Evolutionary conservation across 1,139 yeast genomes (phyloP).

Genomic region (Geotrichum histeridarum): DNA sequence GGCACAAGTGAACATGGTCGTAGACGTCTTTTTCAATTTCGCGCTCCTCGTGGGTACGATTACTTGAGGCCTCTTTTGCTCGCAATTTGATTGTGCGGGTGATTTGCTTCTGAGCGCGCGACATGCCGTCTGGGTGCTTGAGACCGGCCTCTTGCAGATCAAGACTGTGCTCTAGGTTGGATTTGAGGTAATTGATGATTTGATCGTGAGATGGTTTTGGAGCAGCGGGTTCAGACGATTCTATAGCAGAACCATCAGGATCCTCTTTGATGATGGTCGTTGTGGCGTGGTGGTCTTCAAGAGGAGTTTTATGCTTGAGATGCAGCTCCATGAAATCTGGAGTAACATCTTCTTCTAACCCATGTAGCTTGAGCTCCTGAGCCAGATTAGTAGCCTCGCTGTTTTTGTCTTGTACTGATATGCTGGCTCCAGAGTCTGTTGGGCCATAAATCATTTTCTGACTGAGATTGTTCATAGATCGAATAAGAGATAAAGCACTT

Average conservation of each 20-base stretch:
- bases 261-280: neutral
- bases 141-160: conserved; percentile 26
- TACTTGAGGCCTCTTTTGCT: conserved; percentile 24
- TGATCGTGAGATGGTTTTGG: conserved; percentile 18
- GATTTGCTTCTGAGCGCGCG: conserved; percentile 27
- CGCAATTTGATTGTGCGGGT: conserved; percentile 25
- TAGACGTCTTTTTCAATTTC: conserved; percentile 24
- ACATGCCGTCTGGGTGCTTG: conserved; percentile 22
- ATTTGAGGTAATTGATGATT: conserved; percentile 23
- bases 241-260: neutral
- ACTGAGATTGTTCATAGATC: conserved; percentile 84
- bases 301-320: conserved; percentile 29
- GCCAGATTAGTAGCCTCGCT: conserved; percentile 37
- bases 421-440: conserved; percentile 29
- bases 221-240: neutral
- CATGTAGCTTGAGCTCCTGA: conserved; percentile 55
- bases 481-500: conserved; percentile 66
- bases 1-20: conserved; percentile 41
- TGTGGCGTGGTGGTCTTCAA: no score
- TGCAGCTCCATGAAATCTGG: conserved; percentile 57
- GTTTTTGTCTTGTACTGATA: conserved; percentile 19
- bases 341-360: conserved; percentile 50
- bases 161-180: conserved; percentile 23
- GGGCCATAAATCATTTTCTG: conserved; percentile 69
- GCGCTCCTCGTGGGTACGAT: conserved; percentile 19